Evolutionary conservation across 78 protist genomes (phyloP).

Genomic region (Tieghemostelium lacteum): DNA sequence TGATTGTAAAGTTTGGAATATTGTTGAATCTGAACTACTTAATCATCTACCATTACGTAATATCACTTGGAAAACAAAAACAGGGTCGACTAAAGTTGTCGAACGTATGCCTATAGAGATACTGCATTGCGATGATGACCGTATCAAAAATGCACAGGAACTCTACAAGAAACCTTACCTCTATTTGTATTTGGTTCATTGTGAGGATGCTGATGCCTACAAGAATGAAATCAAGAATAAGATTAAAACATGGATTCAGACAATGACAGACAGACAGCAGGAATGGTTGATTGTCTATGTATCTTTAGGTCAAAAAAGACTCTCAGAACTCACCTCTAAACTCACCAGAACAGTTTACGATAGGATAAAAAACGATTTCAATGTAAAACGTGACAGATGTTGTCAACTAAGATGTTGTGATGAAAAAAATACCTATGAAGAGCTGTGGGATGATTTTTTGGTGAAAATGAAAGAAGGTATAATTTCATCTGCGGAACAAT

Average conservation of each 20-base stretch:
- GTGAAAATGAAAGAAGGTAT: slow-evolving; percentile 72
- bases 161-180: slow-evolving; percentile 62
- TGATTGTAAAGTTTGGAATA: slow-evolving; percentile 63
- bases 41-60: slow-evolving; percentile 61
- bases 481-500: slow-evolving; percentile 49
- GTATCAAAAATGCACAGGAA: slow-evolving; percentile 18
- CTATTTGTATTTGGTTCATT: slow-evolving; percentile 66
- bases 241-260: slow-evolving; percentile 47
- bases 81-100: slow-evolving; percentile 68
- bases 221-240: slow-evolving; percentile 21
- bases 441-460: slow-evolving; percentile 72
- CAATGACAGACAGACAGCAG: slow-evolving; percentile 49
- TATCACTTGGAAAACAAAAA: slow-evolving; percentile 70
- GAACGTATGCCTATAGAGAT: slow-evolving; percentile 70
- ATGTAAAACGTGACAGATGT: slow-evolving; percentile 47
- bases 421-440: slow-evolving; percentile 19
- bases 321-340: slow-evolving; percentile 19
- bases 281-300: slow-evolving; percentile 72
- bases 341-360: slow-evolving; percentile 53
- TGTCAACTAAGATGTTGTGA: slow-evolving; percentile 35
- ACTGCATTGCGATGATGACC: slow-evolving; percentile 26
- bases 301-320: slow-evolving; percentile 37
- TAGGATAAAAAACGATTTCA: slow-evolving; percentile 64
- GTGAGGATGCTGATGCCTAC: slow-evolving; percentile 65
- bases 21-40: slow-evolving; percentile 46